Percentiles rank a stretch among this genome's conserved stretches.
phyloP scores from a whole-genome alignment of 2,329 filamentous ascomycete genomes.

The Cephalotrichum gorgonifer region DNA sequence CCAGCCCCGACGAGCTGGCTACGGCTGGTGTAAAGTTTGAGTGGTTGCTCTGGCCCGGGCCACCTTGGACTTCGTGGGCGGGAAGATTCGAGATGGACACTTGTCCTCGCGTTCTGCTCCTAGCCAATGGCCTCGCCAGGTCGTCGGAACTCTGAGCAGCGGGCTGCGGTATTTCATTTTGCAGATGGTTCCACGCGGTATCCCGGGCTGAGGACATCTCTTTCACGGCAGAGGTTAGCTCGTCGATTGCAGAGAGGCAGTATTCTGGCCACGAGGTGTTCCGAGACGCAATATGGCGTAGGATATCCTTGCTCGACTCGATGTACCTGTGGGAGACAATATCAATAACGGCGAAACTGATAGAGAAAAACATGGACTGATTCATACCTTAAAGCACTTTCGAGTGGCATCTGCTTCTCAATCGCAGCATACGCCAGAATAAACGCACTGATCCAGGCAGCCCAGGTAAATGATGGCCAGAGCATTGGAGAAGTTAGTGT shows the following conservation, averaged over 20 bases:
- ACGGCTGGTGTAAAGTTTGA: not conserved
- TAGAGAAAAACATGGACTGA: not conserved
- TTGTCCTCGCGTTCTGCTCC: not conserved
- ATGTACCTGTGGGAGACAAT: conserved; percentile 14
- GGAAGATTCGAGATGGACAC: not conserved
- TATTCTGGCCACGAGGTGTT: conserved; percentile 23
- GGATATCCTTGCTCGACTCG: conserved; percentile 16
- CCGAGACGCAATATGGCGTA: conserved; percentile 16
- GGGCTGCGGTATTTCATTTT: not conserved
- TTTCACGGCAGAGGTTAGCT: conserved; percentile 17
- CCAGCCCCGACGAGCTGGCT: not conserved
- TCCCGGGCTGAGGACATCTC: conserved; percentile 9
- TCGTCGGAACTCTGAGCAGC: not conserved
- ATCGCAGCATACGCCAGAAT: conserved; percentile 39
- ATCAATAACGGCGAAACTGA: not conserved
- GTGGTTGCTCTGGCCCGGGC: not conserved
- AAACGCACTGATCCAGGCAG: conserved; percentile 41
- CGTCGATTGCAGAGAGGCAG: conserved; percentile 19
- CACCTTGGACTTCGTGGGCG: not conserved
- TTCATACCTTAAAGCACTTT: conserved; percentile 27
- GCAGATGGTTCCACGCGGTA: not conserved
- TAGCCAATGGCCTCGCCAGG: not conserved
- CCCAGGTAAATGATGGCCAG: conserved; percentile 43
- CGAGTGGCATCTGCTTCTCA: conserved; percentile 27
- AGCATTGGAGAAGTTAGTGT: conserved; percentile 21